Conservation (phyloP, 441 rosid genomes). For the Croton laevigatus region DNA sequence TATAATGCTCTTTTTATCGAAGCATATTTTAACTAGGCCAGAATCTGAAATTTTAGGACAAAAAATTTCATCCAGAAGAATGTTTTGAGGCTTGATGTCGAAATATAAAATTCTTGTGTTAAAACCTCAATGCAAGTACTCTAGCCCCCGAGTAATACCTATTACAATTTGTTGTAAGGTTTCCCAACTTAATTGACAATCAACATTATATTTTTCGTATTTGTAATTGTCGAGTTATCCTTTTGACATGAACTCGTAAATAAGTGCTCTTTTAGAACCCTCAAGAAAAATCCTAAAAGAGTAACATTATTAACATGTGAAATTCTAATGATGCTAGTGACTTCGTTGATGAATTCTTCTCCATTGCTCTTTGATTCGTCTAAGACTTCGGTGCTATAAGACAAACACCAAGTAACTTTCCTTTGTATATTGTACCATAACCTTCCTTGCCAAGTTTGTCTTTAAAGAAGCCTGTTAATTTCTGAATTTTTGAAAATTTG, state of each 20-base stretch:
- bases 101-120: constrained; percentile 26
- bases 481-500: neutral
- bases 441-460: constrained; percentile 20
- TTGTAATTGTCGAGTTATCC: too few species aligned
- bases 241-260: too few species aligned
- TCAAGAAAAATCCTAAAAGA: constrained; percentile 2
- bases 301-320: constrained; percentile 7
- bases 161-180: constrained; percentile 1
- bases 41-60: neutral
- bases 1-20: neutral
- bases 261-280: too few species aligned
- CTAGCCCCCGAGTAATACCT: constrained; percentile 27
- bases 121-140: constrained; percentile 28
- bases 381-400: constrained; percentile 13
- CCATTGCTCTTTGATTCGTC: constrained; percentile 2
- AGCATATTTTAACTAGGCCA: neutral
- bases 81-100: too few species aligned
- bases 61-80: neutral
- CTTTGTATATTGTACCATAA: constrained; percentile 12
- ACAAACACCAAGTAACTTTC: constrained; percentile 3
- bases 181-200: neutral
- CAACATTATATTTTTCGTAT: too few species aligned
- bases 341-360: constrained; percentile 25
- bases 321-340: constrained; percentile 4
- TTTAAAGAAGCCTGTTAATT: constrained; percentile 7